phyloP scores from a whole-genome alignment of 306 rosid species.

The Malus domestica region DNA sequence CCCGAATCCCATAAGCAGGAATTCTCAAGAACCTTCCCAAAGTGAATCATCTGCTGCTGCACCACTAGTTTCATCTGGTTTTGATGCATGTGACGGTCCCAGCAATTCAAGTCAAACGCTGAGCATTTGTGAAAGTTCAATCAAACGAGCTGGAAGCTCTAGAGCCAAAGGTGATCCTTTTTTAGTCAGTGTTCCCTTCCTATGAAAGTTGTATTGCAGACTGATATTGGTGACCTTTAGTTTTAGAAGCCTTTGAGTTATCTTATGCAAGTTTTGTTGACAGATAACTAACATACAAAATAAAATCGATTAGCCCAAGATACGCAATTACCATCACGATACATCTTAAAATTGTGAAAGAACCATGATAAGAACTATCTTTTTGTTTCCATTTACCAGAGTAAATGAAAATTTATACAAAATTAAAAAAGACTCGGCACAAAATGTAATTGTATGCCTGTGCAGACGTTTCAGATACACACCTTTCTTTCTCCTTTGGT shows the following conservation, averaged over 20 bases:
- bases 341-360: too few relatives aligned
- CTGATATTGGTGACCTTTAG: too few relatives aligned
- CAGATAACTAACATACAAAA: too few relatives aligned
- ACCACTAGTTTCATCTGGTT: conserved; percentile 73
- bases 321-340: too few relatives aligned
- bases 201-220: too few relatives aligned
- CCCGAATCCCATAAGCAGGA: conserved; percentile 40
- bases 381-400: background rate
- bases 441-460: background rate
- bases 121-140: conserved; percentile 54
- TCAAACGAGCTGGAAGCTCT: conserved; percentile 59
- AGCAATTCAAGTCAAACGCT: conserved; percentile 69
- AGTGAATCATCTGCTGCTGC: conserved; percentile 96
- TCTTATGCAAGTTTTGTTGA: too few relatives aligned
- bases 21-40: conserved; percentile 79
- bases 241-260: too few relatives aligned
- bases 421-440: background rate
- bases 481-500: background rate
- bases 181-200: too few relatives aligned
- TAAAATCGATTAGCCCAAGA: too few relatives aligned
- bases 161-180: conserved; percentile 58
- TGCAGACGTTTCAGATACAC: background rate
- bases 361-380: background rate
- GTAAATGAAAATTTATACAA: background rate
- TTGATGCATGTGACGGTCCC: conserved; percentile 84